Evolutionary conservation across 1,284 basidiomycete genomes (phyloP), one percentile per base, ranked within the genome.

Genomic region (Marasmius tenuissimus): DNA sequence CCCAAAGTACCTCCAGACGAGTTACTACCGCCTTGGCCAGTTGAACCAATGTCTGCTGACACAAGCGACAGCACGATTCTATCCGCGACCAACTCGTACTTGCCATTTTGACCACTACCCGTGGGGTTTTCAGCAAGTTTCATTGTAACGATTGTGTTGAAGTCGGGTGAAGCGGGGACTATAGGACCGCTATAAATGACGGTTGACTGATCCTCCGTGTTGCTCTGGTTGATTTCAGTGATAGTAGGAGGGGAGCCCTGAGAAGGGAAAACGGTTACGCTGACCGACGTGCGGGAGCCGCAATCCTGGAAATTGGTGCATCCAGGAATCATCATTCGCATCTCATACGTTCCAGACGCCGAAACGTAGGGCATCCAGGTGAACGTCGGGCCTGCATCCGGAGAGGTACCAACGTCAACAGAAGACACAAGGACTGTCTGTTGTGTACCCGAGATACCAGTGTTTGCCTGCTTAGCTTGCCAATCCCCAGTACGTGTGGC

Each of bases 281-380:
- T 82, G 56, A 98, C 94, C 1, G 85, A 86, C 0, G 96, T 97
- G 14, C 97, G 88, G 27, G 82, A 75, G 20, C 74, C 78, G 71
- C 97, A 99, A 70, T 97, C 92, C 63, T 90, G 86, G 68, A 94
- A 85, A 61, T 87, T 77, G 2, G 78, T 77, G 76, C 97, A 99
- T 11, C 96, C 96, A 0, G 97, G 97, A 27, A 97, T 84, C 62
- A 92, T 82, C 60, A 98, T 73, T 74, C 89, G 91, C 67, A 98
- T 82, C 53, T 92, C 85, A 75, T 99, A 99, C 64, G 86, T 79
- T 42, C 95, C 97, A 1, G 92, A 85, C 18, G 92, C 89, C 0
- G 93, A 93, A 22, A 98, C 90, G 70, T 94, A 95, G 0, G 96
- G 94, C 74, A 87, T 84, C 88, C 94, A 98, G 0, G 92, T 96